A percentile compares a stretch with the other conserved stretches of the same genome.
Evolutionary conservation across 768 basidiomycete species (phyloP).

Genomic region (Panaeolus papilionaceus): DNA sequence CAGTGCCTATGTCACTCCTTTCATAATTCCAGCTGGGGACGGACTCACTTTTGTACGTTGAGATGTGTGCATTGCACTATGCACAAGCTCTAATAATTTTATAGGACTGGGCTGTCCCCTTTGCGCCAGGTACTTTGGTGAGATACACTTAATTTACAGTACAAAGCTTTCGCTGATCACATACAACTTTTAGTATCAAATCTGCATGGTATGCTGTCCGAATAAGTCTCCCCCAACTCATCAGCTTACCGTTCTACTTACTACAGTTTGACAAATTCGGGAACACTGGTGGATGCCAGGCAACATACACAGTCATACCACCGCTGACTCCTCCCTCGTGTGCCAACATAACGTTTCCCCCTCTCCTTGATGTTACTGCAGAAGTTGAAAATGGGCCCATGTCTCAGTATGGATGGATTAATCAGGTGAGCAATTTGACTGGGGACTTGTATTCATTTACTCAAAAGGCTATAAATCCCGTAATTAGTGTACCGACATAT

Average conservation of each 20-base stretch:
- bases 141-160: constrained; percentile 20
- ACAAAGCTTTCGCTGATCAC: neutral
- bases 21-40: constrained; percentile 55
- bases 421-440: constrained; percentile 43
- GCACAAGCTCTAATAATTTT: constrained; percentile 10
- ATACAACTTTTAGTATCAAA: constrained; percentile 54
- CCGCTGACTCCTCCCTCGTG: constrained; percentile 49
- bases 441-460: constrained; percentile 18
- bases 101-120: constrained; percentile 67
- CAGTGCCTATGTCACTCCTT: constrained; percentile 57
- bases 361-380: constrained; percentile 51
- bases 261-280: constrained; percentile 61
- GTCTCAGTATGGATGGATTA: constrained; percentile 65
- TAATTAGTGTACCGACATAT: constrained; percentile 62
- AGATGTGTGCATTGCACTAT: neutral
- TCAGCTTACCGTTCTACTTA: neutral
- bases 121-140: constrained; percentile 61
- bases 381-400: constrained; percentile 53
- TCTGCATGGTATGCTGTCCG: constrained; percentile 61
- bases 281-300: constrained; percentile 67
- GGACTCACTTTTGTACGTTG: constrained; percentile 53
- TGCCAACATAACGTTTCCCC: constrained; percentile 54
- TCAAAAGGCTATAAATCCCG: constrained; percentile 4
- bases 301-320: constrained; percentile 60
- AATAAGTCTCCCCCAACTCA: neutral